Evolutionary conservation across 2,329 filamentous ascomycete genomes (phyloP), one percentile per base, ranked within the genome.

Genomic region (Cephalotrichum gorgonifer): DNA sequence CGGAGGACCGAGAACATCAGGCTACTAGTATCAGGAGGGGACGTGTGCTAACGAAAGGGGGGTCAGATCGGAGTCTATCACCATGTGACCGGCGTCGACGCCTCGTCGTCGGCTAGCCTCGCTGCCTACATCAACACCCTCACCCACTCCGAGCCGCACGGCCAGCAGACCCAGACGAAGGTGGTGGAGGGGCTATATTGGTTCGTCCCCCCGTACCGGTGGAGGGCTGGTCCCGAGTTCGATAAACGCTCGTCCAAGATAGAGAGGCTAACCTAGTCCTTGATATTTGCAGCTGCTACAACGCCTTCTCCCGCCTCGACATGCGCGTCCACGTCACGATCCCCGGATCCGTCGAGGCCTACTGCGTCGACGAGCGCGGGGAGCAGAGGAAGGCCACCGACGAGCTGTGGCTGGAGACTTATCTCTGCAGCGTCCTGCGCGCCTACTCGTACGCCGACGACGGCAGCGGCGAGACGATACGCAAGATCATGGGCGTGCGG

Each of bases 301-400:
- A 98, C 87, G 93, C 93, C 55, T 96, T 98, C 67, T 97, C 93
- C 5, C 81, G 94, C 55, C 77, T 97, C 48, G 93, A 98, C 62
- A 98, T 98, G 93, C 88, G 93, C 53, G 91, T 98, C 12, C 90
- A 97, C 62, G 91, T 98, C 52, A 91, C 90, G 55, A 97, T 98
- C 55, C 93, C 93, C 17, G 93, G 93, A 52, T 93, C 87, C 9
- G 88, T 98, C 47, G 91, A 98, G 65, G 94, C 88, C 67, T 97
- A 96, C 65, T 97, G 91, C 65, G 86, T 98, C 51, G 91, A 98
- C 65, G 93, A 98, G 69, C 83, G 90, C 59, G 93, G 93, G 55
- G 91, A 96, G 64, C 95, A 95, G 72, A 81, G 89, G 55, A 86
- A 93, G 56, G 88, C 91, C 14, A 91, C 90, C 0, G 93, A 98